phyloP scores from a whole-genome alignment of 495 filamentous ascomycete species.

The Neurospora sp. region DNA sequence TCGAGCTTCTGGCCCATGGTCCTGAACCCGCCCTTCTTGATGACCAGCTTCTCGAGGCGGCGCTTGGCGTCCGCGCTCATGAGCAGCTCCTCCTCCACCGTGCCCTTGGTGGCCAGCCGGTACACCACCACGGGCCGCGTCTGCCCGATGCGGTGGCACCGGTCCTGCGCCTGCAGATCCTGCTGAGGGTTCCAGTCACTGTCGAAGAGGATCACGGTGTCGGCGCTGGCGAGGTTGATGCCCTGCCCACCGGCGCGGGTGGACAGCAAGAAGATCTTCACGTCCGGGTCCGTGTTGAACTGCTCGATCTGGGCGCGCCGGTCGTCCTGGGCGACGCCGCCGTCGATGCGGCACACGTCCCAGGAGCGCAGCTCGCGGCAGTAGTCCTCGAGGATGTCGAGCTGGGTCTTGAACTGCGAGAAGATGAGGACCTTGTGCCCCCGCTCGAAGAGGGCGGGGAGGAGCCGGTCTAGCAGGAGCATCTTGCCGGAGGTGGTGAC shows the following conservation, averaged over 20 bases:
- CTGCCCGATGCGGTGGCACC: conserved; percentile 90
- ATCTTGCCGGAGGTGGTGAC: conserved; percentile 89
- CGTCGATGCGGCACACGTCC: conserved; percentile 86
- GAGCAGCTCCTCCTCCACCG: conserved; percentile 82
- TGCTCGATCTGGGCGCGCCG: conserved; percentile 72
- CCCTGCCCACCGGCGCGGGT: conserved; percentile 91
- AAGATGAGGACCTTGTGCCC: conserved; percentile 93
- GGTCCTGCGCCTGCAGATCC: conserved; percentile 92
- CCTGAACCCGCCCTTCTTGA: conserved; percentile 76
- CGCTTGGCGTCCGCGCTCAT: conserved; percentile 87
- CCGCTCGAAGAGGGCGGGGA: conserved; percentile 61
- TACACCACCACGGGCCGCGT: conserved; percentile 89
- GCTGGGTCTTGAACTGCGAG: conserved; percentile 88
- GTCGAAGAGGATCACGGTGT: conserved; percentile 95
- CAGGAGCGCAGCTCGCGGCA: conserved; percentile 59
- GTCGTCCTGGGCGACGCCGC: conserved; percentile 69
- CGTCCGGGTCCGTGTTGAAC: conserved; percentile 65
- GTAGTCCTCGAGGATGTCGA: conserved; percentile 87
- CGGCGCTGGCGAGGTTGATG: conserved; percentile 94
- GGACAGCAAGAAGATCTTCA: conserved; percentile 75
- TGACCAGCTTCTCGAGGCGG: conserved; percentile 88
- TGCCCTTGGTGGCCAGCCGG: conserved; percentile 84
- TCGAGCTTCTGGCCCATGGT: conserved; percentile 51
- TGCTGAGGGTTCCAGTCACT: conserved; percentile 98
- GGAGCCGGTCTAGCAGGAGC: conserved; percentile 79